These are phyloP conservation scores for Verticillium nonalfalfae DNA, from an alignment of 2,329 filamentous ascomycete genomes.

Conservation along the genomic window DNA sequence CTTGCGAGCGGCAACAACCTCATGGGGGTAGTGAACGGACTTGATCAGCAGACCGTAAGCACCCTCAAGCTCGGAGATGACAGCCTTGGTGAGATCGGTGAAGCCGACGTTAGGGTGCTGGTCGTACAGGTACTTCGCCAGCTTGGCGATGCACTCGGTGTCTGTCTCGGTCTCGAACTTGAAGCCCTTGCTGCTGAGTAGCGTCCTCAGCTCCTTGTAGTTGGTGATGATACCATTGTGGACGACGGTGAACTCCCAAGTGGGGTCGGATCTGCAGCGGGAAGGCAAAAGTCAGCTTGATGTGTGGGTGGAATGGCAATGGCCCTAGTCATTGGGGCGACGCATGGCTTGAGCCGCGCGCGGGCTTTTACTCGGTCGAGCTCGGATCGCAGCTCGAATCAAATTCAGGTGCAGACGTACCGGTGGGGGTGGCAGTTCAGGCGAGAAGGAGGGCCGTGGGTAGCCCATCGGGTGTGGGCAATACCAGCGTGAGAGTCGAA, in stretches of 20 bases:
- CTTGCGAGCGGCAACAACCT: constrained; percentile 96
- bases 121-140: constrained; percentile 97
- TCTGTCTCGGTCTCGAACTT: constrained; percentile 99
- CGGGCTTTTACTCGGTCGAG: neutral
- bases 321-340: constrained; percentile 2
- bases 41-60: constrained; percentile 97
- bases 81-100: constrained; percentile 91
- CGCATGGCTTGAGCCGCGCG: neutral
- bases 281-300: constrained; percentile 7
- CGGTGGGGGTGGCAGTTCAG: constrained; percentile 97
- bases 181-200: constrained; percentile 92
- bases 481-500: constrained; percentile 99
- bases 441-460: constrained; percentile 89
- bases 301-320: neutral
- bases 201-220: constrained; percentile 98
- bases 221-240: constrained; percentile 99
- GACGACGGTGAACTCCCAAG: constrained; percentile 94
- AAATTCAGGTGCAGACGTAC: constrained; percentile 41
- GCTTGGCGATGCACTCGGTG: constrained; percentile 98
- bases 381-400: neutral
- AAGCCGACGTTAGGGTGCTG: constrained; percentile 92
- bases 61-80: constrained; percentile 97
- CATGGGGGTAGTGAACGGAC: constrained; percentile 96
- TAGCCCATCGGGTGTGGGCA: constrained; percentile 98
- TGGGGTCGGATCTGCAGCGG: constrained; percentile 72